Percentiles rank a stretch among this genome's conserved stretches.
These are phyloP conservation scores for Myriosclerotinia scirpicola DNA, from an alignment of 2,329 filamentous ascomycete species.

Conservation along the genomic window DNA sequence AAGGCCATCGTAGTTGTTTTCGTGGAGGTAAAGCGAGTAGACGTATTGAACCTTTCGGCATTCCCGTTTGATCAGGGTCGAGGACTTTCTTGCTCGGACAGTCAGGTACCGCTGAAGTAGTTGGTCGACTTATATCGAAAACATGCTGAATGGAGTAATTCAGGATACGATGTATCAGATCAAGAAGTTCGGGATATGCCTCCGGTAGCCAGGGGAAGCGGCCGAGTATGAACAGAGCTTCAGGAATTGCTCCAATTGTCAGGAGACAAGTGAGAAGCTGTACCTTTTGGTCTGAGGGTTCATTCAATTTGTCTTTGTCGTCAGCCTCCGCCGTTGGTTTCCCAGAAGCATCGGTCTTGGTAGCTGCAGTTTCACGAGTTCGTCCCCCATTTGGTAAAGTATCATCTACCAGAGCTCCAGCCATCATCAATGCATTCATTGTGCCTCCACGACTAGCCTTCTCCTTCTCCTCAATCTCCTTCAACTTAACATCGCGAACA, in stretches of 20 bases:
- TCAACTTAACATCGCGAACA: constrained; percentile 66
- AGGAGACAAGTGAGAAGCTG: constrained; percentile 80
- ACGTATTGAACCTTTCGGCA: constrained; percentile 68
- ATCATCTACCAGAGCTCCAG: constrained; percentile 85
- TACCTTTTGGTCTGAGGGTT: constrained; percentile 86
- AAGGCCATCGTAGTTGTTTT: constrained; percentile 78
- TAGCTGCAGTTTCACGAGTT: constrained; percentile 51
- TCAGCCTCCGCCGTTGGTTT: constrained; percentile 48
- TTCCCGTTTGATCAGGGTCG: constrained; percentile 63
- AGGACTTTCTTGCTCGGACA: constrained; percentile 50
- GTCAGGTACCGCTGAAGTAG: constrained; percentile 45
- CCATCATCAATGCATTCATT: constrained; percentile 82
- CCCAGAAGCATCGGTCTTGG: constrained; percentile 50
- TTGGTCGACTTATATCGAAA: constrained; percentile 47
- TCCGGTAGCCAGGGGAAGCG: constrained; percentile 92
- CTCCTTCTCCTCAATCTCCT: constrained; percentile 78
- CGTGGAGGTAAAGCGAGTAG: constrained; percentile 59
- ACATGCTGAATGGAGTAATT: constrained; percentile 80
- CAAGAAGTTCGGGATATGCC: constrained; percentile 75
- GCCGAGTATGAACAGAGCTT: constrained; percentile 88
- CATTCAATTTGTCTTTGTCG: constrained; percentile 57
- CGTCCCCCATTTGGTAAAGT: constrained; percentile 52
- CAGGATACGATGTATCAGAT: constrained; percentile 80
- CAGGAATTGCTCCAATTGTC: constrained; percentile 87
- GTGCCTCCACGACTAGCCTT: constrained; percentile 64